These are phyloP conservation scores for Lachnellula arida DNA, from an alignment of 2,329 filamentous ascomycete genomes.

Conservation along the genomic window DNA sequence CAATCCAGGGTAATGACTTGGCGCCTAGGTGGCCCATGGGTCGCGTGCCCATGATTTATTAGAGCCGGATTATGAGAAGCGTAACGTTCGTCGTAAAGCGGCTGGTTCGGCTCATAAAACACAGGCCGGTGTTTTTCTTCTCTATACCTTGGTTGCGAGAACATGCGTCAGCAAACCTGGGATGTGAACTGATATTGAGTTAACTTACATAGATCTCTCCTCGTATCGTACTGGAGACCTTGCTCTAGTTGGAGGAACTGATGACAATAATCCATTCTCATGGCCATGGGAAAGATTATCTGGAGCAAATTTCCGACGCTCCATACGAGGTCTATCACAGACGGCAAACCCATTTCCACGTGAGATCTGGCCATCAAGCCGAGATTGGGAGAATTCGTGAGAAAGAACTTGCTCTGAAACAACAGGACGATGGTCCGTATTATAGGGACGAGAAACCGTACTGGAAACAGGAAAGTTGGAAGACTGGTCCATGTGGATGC, in stretches of 20 bases:
- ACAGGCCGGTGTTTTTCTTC: constrained; percentile 11
- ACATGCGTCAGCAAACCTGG: constrained; percentile 16
- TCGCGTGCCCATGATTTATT: not conserved
- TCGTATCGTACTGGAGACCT: constrained; percentile 24
- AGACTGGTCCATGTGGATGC: constrained; percentile 14
- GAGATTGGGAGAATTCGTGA: constrained; percentile 30
- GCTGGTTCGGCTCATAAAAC: constrained; percentile 9
- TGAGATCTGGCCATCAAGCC: constrained; percentile 18
- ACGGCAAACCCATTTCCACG: constrained; percentile 19
- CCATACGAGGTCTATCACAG: constrained; percentile 16
- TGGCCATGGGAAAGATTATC: constrained; percentile 9
- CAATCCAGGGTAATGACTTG: constrained; percentile 12
- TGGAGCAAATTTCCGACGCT: constrained; percentile 12
- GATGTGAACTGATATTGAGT: not conserved
- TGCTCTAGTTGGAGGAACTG: constrained; percentile 14
- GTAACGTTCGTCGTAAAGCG: constrained; percentile 4
- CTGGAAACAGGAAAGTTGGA: constrained; percentile 18
- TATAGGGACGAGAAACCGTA: constrained; percentile 23
- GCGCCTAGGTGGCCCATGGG: constrained; percentile 9
- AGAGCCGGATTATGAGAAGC: not conserved
- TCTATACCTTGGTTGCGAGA: constrained; percentile 7
- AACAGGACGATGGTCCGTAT: constrained; percentile 15
- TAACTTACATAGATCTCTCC: constrained; percentile 27
- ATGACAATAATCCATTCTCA: constrained; percentile 19
- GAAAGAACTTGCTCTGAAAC: constrained; percentile 24